A percentile compares a stretch with the other conserved stretches of the same genome.
phyloP scores from a whole-genome alignment of 176 grass and related monocot genomes.

The Carex pumila region DNA sequence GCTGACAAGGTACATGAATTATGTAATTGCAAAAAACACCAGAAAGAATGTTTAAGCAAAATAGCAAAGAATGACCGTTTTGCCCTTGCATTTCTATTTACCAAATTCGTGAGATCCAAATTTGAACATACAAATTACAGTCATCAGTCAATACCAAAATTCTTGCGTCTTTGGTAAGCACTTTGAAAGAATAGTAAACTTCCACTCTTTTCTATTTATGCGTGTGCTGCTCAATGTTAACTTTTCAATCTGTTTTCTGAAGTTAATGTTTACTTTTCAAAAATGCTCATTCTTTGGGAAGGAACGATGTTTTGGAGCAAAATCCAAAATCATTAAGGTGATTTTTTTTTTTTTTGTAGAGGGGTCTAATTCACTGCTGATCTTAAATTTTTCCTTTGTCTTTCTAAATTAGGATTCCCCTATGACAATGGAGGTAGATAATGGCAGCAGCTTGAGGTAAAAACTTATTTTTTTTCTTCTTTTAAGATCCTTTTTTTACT shows the following conservation, averaged over 20 bases:
- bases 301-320: not conserved
- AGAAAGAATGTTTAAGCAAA: not conserved
- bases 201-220: not conserved
- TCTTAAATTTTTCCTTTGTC: not conserved
- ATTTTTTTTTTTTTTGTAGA: not conserved
- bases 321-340: not conserved
- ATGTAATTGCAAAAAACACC: not conserved
- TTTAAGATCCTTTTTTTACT: not conserved
- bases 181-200: not conserved
- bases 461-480: not conserved
- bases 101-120: not conserved
- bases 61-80: not conserved
- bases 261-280: not conserved
- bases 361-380: not conserved
- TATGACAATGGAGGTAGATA: conserved; percentile 21
- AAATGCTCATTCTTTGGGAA: not conserved
- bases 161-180: not conserved
- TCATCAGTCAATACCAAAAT: not conserved
- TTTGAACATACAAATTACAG: not conserved
- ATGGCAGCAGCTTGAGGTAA: not conserved
- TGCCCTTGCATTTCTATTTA: not conserved
- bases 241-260: not conserved
- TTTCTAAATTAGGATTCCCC: conserved; percentile 37
- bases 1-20: not conserved
- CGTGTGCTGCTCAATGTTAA: not conserved